phyloP scores from a whole-genome alignment of 192 early-diverging fungal genomes.

The Entomortierella beljakovae region DNA sequence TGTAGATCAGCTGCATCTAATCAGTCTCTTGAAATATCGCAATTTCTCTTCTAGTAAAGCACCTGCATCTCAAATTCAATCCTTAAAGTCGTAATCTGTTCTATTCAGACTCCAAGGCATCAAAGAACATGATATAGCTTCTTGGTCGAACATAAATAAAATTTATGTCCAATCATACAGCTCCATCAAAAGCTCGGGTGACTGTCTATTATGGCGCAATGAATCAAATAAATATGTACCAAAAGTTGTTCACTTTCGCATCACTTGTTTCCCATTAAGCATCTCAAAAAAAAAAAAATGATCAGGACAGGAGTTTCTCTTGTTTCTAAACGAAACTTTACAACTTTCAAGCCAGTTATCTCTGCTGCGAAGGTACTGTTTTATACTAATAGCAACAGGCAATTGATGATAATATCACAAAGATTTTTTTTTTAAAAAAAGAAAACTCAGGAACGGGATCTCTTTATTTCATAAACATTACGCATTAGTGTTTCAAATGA shows the following conservation, averaged over 20 bases:
- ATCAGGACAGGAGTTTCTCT: conserved; percentile 32
- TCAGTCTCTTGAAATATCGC: too few relatives aligned
- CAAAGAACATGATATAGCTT: too few relatives aligned
- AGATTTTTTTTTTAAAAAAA: too few relatives aligned
- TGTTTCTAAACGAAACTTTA: conserved; percentile 19
- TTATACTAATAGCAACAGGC: too few relatives aligned
- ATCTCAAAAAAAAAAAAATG: conserved; percentile 15
- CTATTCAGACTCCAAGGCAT: too few relatives aligned
- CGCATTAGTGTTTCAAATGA: too few relatives aligned
- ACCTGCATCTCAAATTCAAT: too few relatives aligned
- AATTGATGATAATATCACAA: neutral
- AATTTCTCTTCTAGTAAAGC: too few relatives aligned
- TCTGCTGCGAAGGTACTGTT: conserved; percentile 38
- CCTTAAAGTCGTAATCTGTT: too few relatives aligned
- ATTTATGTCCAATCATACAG: neutral
- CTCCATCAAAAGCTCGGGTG: conserved; percentile 12
- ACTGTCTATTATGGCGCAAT: conserved; percentile 36
- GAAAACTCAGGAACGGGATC: conserved; percentile 7
- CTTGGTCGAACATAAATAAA: too few relatives aligned
- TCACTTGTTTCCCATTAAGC: neutral
- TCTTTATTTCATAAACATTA: too few relatives aligned
- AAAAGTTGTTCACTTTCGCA: neutral
- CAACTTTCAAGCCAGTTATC: conserved; percentile 48
- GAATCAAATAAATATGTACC: neutral
- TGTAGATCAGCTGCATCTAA: too few relatives aligned